phyloP scores from a whole-genome alignment of 805 yeast genomes.

The Hanseniaspora meyeri region DNA sequence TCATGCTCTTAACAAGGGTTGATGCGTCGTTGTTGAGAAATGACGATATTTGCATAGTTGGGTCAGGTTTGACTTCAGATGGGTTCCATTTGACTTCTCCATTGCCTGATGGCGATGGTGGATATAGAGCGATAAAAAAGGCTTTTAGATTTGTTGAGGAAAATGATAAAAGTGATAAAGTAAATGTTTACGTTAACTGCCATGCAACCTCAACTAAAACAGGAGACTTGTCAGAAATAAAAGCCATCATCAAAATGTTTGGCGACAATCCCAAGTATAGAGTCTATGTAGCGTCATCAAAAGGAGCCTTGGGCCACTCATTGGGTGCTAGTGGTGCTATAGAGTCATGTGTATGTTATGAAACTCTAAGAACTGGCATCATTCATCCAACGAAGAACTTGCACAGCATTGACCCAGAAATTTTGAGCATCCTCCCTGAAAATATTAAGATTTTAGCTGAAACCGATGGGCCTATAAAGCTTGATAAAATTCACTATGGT shows the following conservation, averaged over 20 bases:
- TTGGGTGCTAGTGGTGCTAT: slow-evolving; percentile 95
- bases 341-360: slow-evolving; percentile 69
- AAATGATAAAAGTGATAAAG: slow-evolving; percentile 22
- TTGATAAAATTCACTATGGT: slow-evolving; percentile 41
- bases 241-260: slow-evolving; percentile 53
- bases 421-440: slow-evolving; percentile 26
- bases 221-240: slow-evolving; percentile 82
- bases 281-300: slow-evolving; percentile 62
- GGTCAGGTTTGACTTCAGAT: slow-evolving; percentile 88
- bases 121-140: slow-evolving; percentile 64
- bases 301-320: slow-evolving; percentile 87
- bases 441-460: slow-evolving; percentile 36
- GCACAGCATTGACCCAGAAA: slow-evolving; percentile 22
- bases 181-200: slow-evolving; percentile 48
- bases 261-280: slow-evolving; percentile 19
- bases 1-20: slow-evolving; percentile 58
- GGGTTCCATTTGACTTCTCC: slow-evolving; percentile 93
- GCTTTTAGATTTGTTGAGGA: slow-evolving; percentile 38
- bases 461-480: slow-evolving; percentile 31
- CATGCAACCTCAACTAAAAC: slow-evolving; percentile 89
- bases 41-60: slow-evolving; percentile 50
- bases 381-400: slow-evolving; percentile 79
- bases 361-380: slow-evolving; percentile 44
- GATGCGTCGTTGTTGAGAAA: background rate
- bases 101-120: slow-evolving; percentile 69